Percentiles rank a stretch among this genome's conserved stretches.
phyloP scores from a whole-genome alignment of 2,329 filamentous ascomycete species.

The Drechslerella coelobrocha region DNA sequence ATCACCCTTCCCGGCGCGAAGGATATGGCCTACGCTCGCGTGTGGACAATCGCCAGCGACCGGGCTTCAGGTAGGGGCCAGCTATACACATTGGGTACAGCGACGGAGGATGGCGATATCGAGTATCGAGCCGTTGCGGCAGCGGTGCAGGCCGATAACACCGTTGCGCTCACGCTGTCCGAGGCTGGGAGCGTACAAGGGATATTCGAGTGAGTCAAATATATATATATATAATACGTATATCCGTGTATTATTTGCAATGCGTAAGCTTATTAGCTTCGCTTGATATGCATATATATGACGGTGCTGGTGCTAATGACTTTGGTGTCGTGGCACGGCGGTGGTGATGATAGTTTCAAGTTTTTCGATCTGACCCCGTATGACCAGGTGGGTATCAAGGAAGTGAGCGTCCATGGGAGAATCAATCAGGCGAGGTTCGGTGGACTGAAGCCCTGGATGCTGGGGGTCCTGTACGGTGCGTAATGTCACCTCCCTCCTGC shows the following conservation, averaged over 20 bases:
- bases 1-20: not conserved
- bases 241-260: too few relatives aligned
- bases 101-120: not conserved
- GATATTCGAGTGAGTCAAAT: slow-evolving; percentile 3
- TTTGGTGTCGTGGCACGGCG: too few relatives aligned
- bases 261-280: too few relatives aligned
- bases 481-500: not conserved
- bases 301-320: too few relatives aligned
- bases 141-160: slow-evolving; percentile 21
- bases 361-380: slow-evolving; percentile 16
- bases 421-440: not conserved
- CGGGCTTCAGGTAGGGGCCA: not conserved
- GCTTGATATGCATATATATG: not conserved
- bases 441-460: not conserved
- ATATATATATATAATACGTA: too few relatives aligned
- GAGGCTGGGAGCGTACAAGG: not conserved
- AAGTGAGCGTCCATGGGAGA: not conserved
- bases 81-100: not conserved
- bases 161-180: slow-evolving; percentile 9
- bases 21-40: not conserved
- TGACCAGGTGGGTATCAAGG: not conserved
- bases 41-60: slow-evolving; percentile 14
- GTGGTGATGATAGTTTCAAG: slow-evolving; percentile 13
- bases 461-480: slow-evolving; percentile 24
- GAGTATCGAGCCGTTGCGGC: slow-evolving; percentile 11